Base-by-base conservation (phyloP, 345 rosid species). In the Sonneratia caseolaris region DNA sequence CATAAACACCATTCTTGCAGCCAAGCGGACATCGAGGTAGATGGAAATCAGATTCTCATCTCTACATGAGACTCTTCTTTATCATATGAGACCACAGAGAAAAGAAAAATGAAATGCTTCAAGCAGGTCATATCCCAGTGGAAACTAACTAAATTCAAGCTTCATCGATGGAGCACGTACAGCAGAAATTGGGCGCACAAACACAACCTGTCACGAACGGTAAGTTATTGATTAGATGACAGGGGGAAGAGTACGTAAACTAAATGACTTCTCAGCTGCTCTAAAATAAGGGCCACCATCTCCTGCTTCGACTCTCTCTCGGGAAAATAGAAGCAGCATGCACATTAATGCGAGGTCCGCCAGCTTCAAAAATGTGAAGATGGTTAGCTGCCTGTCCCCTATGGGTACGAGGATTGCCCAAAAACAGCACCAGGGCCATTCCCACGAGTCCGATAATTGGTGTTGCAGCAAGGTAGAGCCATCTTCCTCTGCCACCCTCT, bases 381-480 rank as follows among this genome's bases (percentile, higher is more conserved):
- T 74, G 72, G 72, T 68, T 36, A 61, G 71, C 69, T 64, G 76
- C 51, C 38, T 77, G 79, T 57, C 88, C 79, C 77, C 88, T 76
- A 72, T 57, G 75, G 36, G 22, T 64, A 15, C 67, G 84, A 45
- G 91, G 82, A 73, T 84, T 88, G 69, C 92, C 87, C 66, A 87
- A 78, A 90, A 91, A 89, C 66, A 88, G 57, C 56, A 84, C 84
- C 72, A 94, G 82, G 61, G 83, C 97, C 72, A 91, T 81, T 0
- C 97, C 96, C 55, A 85, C 85, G 7, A 89, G 85, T 77, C 96
- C 79, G 56, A 91, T 83, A 75, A 91, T 88, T 66, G 97, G 97
- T n/a, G 90, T 89, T 64, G 95, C 97, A 47, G 92, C 91, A 43
- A 86, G 78, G 73, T 80, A 80, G 71, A 94, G 73, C 98, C 97